A percentile compares a stretch with the other conserved stretches of the same genome.
Conservation (phyloP, 305 asterid genomes). For the Fraxinus ornus region DNA sequence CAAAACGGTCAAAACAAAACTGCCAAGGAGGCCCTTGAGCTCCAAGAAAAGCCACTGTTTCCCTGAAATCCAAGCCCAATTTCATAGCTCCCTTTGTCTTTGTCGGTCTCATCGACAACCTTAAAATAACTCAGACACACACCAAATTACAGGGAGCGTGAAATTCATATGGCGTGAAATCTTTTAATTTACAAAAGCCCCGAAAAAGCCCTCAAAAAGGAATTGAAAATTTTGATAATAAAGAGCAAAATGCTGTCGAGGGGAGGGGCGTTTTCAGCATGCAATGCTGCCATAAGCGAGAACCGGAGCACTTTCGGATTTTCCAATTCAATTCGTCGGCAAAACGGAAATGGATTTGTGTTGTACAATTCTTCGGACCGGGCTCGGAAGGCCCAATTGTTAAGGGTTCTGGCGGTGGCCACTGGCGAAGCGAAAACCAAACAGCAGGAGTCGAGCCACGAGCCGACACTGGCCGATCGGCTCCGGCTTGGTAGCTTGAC, state of each 20-base stretch:
- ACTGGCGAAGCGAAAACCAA: conserved; percentile 51
- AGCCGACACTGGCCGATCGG: conserved; percentile 72
- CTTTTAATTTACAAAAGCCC: not conserved
- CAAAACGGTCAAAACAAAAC: no score
- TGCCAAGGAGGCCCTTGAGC: not conserved
- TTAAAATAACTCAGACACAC: not conserved
- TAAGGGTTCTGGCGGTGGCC: conserved; percentile 50
- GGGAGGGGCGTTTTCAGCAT: not conserved
- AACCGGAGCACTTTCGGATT: not conserved
- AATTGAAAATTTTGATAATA: not conserved
- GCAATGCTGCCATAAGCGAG: not conserved
- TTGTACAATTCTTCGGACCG: conserved; percentile 1
- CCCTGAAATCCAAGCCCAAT: not conserved
- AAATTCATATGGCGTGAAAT: not conserved
- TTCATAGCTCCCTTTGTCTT: not conserved
- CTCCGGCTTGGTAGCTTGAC: conserved; percentile 71
- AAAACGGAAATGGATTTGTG: conserved; percentile 11
- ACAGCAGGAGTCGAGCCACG: conserved; percentile 34
- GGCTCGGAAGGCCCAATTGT: conserved; percentile 14
- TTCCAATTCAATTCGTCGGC: conserved; percentile 20
- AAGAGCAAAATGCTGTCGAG: not conserved
- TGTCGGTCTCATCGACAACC: not conserved
- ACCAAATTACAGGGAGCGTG: not conserved
- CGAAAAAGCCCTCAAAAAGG: not conserved
- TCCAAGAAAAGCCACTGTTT: not conserved